Evolutionary conservation across 192 early-diverging fungal species (phyloP), one percentile per base, ranked within the genome.

Genomic region (Backusella westeae): DNA sequence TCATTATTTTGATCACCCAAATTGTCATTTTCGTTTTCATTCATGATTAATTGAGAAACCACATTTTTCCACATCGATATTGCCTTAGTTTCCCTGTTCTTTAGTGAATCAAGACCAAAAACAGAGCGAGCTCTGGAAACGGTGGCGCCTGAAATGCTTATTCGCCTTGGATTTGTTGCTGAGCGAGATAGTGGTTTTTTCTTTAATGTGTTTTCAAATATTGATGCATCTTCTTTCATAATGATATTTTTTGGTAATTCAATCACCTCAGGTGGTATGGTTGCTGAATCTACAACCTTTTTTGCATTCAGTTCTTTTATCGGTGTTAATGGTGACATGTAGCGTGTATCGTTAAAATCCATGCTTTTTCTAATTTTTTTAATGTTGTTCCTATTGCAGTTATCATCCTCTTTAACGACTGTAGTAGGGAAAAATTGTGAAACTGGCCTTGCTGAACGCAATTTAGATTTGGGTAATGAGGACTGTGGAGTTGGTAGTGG

Each of bases 101-200:
- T 44, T 10, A 41, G 42, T 19, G 70, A 46, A 34, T 71, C 70
- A 12, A 71, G 29, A 32, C 70, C 36, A 39, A 71, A 39, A 32
- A 49, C 70, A 0, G 70, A 44, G 15, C 70, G 41, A 19, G 70
- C 70, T 71, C 70, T 71, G 4, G 67, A 68, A 1, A 68, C 67
- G 6, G 67, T 68, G 9, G 56, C 56, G 9, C 26, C 56, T 63
- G 56, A 63, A 63, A 63, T 63, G 26, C 21, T 63, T 12, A 63
- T 63, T 63, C 56, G 8, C 5, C 26, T 63, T 63, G 56, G 56
- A 12, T 29, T 63, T 12, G 56, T 63, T 26, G 56, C 23, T 7
- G 56, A 63, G 3, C 56, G 56, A 63, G 56, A 63, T 26, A 63
- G 2, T 23, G 56, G 21, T 29, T 63, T 63, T 14, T 63, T 63